Evolutionary conservation across 2,329 filamentous ascomycete genomes (phyloP).

Genomic region (Verticillium zaregamsianum): DNA sequence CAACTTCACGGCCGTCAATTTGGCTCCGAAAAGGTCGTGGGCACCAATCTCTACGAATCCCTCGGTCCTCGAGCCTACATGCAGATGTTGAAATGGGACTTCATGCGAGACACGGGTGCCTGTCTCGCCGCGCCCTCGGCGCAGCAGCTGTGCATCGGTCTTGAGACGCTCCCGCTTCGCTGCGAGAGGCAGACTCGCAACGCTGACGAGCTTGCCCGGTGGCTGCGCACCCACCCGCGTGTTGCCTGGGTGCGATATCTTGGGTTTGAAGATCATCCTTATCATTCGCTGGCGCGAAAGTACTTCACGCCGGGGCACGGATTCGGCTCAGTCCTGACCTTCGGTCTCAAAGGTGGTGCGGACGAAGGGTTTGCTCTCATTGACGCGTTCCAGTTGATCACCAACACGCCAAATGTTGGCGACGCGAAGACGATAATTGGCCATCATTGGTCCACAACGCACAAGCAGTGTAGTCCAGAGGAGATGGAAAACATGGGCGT

Average conservation of each 20-base stretch:
- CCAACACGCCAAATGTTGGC: constrained; percentile 95
- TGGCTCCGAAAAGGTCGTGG: constrained; percentile 93
- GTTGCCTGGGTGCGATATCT: constrained; percentile 95
- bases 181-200: constrained; percentile 85
- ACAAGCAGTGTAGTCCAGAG: constrained; percentile 82
- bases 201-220: constrained; percentile 71
- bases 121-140: constrained; percentile 85
- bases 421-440: constrained; percentile 73
- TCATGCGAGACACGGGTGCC: constrained; percentile 79
- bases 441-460: constrained; percentile 84
- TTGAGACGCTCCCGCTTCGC: constrained; percentile 86
- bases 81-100: constrained; percentile 62
- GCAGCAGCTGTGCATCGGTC: constrained; percentile 83
- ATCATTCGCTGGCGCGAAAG: constrained; percentile 76
- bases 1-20: constrained; percentile 86
- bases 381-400: constrained; percentile 91
- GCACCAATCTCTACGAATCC: constrained; percentile 78
- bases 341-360: constrained; percentile 87
- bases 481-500: constrained; percentile 80
- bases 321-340: constrained; percentile 85
- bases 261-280: constrained; percentile 76
- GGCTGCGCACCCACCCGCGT: constrained; percentile 77
- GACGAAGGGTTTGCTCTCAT: constrained; percentile 80
- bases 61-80: constrained; percentile 85
- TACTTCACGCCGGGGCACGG: constrained; percentile 69